Conservation (phyloP, 805 yeast genomes). For the Ogataea dorogensis region DNA sequence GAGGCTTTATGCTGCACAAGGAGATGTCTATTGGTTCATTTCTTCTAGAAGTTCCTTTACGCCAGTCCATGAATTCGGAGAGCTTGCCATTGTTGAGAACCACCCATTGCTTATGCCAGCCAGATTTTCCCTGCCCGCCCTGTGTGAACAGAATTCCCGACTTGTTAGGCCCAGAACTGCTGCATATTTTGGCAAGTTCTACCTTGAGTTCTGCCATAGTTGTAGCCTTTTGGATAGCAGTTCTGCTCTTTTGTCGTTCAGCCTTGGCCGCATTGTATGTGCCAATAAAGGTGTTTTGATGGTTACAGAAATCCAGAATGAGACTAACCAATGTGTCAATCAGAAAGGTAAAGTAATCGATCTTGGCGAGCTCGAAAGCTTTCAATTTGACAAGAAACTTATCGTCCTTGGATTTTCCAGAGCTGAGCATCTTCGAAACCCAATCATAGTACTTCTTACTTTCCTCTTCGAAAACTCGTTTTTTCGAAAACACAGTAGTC, state of each 20-base stretch:
- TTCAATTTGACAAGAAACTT: conserved; percentile 32
- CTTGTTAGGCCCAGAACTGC: conserved; percentile 18
- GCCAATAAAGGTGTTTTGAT: conserved; percentile 15
- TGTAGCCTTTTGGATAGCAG: conserved; percentile 19
- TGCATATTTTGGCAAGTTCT: conserved; percentile 41
- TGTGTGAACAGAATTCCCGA: conserved; percentile 54
- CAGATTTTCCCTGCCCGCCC: conserved; percentile 59
- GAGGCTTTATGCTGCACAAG: conserved; percentile 58
- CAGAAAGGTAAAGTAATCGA: conserved; percentile 32
- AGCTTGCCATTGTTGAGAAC: conserved; percentile 67
- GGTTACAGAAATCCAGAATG: conserved; percentile 15
- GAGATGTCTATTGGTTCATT: conserved; percentile 70
- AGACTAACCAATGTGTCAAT: conserved; percentile 27
- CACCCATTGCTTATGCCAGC: conserved; percentile 92
- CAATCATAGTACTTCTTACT: conserved; percentile 37
- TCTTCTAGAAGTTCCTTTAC: conserved; percentile 60
- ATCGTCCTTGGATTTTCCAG: conserved; percentile 35
- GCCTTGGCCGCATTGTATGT: conserved; percentile 14
- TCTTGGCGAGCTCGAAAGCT: conserved; percentile 31
- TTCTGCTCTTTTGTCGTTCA: conserved; percentile 20
- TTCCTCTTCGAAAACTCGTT: conserved; percentile 36
- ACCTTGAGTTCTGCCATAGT: conserved; percentile 34
- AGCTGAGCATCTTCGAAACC: conserved; percentile 34
- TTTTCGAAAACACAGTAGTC: conserved; percentile 17
- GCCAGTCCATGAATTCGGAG: conserved; percentile 77